A percentile compares a stretch with the other conserved stretches of the same genome.
Evolutionary conservation across 164 flowering plant species (phyloP).

Genomic region (Umbilicus rupestris): DNA sequence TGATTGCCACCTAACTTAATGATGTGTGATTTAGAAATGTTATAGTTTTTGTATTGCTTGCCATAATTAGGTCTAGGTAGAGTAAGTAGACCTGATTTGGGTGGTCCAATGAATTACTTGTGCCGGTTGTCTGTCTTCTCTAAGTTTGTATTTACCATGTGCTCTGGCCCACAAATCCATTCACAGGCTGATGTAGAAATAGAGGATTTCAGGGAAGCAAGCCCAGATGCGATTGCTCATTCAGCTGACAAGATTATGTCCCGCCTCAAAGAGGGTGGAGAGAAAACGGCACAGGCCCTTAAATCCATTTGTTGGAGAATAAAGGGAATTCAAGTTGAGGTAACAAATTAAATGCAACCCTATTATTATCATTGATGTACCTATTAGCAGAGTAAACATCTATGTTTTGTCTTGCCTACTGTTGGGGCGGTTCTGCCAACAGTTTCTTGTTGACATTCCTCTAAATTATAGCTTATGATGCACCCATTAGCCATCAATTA

Average conservation of each 20-base stretch:
- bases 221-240: constrained; percentile 83
- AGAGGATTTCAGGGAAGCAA: constrained; percentile 57
- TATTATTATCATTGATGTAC: background rate
- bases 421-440: background rate
- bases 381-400: background rate
- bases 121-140: background rate
- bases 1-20: background rate
- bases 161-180: background rate
- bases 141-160: background rate
- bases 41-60: background rate
- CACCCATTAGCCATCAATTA: background rate
- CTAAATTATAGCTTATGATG: background rate
- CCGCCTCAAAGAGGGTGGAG: constrained; percentile 80
- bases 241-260: constrained; percentile 68
- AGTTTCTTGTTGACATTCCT: background rate
- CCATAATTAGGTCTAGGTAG: background rate
- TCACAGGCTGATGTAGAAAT: constrained; percentile 55
- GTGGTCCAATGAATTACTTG: background rate
- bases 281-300: constrained; percentile 64
- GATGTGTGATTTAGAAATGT: background rate
- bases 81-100: background rate
- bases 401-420: background rate
- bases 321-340: constrained; percentile 90
- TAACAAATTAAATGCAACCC: constrained; percentile 17
- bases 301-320: constrained; percentile 78